Base-by-base conservation (phyloP, 2,329 filamentous ascomycete genomes). In the Drechslera avenae region DNA sequence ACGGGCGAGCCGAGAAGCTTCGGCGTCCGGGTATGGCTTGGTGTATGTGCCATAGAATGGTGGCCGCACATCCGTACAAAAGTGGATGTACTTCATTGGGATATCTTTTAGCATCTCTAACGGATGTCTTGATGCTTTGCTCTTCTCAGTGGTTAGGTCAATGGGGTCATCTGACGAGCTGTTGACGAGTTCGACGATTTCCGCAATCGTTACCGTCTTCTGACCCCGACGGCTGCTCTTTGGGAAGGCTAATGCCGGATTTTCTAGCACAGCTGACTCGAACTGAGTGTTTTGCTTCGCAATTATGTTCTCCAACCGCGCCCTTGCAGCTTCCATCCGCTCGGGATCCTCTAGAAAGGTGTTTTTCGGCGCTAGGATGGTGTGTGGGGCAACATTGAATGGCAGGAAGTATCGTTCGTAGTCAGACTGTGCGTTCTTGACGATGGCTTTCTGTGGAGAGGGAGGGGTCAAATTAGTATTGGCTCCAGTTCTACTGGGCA, bases 371-470 rank as follows among this genome's bases (percentile, higher is more conserved):
- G 91, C 91, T 45, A 97, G 62, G n/a, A 75, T 83, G 1, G 90
- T 88, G 64, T 90, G 82, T 2, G 86, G 80, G 51, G 90, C 88
- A 37, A 94, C 67, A 56, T 88, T 92, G 71, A 97, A 97, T 0
- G 89, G 86, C 26, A 91, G 82, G 65, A 97, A 97, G 30, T 81
- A 78, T 59, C 84, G 86, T 14, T 88, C 59, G 52, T 78, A 76
- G 53, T 79, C 77, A 5, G 71, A 73, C 18, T 73, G 61, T 8
- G 60, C 60, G 46, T 71, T 74, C 40, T 66, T 64, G 13, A 55
- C 57, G 16, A 66, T 57, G 2, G 46, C 43, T 42, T 69, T 73
- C 70, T 72, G 68, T 52, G 65, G 69, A 19, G 68, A 74, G 55
- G 57, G 71, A 63, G 63, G 57, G 4, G 46, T 36, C 8, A 56